Evolutionary conservation across 495 filamentous ascomycete genomes (phyloP).

Genomic region (Aspergillus diversus): DNA sequence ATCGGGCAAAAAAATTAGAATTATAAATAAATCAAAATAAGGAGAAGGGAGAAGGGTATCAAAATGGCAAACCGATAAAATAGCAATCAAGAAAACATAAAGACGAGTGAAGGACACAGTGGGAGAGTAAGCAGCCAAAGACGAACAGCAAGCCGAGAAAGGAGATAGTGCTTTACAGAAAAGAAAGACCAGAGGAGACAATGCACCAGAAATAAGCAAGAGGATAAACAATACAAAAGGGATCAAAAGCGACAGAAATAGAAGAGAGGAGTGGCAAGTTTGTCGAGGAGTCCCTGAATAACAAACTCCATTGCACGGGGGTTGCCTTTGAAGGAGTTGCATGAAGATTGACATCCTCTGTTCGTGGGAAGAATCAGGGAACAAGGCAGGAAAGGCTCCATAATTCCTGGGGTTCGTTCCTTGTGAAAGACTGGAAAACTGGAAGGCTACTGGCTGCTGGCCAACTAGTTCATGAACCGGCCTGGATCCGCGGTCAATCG

Average conservation of each 20-base stretch:
- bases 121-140: conserved; percentile 17
- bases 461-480: conserved; percentile 15
- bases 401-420: conserved; percentile 4
- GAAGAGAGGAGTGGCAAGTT: background rate
- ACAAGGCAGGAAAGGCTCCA: conserved; percentile 2
- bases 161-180: conserved; percentile 26
- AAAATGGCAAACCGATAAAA: conserved; percentile 18
- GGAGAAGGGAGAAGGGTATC: conserved; percentile 13
- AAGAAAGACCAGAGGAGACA: conserved; percentile 12
- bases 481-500: conserved; percentile 18
- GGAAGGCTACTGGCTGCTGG: conserved; percentile 9
- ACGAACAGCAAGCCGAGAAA: conserved; percentile 20
- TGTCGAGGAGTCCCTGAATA: conserved; percentile 9
- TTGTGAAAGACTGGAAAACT: conserved; percentile 2
- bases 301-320: conserved; percentile 5
- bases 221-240: conserved; percentile 5
- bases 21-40: background rate
- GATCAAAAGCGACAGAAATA: conserved; percentile 11
- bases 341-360: background rate
- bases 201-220: conserved; percentile 23
- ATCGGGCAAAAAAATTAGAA: conserved; percentile 3
- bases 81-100: conserved; percentile 17
- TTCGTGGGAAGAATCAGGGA: background rate
- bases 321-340: conserved; percentile 4
- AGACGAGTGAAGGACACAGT: conserved; percentile 8